These are phyloP conservation scores for Alternaria angustiovoidea DNA, from an alignment of 2,329 filamentous ascomycete species.

Conservation along the genomic window DNA sequence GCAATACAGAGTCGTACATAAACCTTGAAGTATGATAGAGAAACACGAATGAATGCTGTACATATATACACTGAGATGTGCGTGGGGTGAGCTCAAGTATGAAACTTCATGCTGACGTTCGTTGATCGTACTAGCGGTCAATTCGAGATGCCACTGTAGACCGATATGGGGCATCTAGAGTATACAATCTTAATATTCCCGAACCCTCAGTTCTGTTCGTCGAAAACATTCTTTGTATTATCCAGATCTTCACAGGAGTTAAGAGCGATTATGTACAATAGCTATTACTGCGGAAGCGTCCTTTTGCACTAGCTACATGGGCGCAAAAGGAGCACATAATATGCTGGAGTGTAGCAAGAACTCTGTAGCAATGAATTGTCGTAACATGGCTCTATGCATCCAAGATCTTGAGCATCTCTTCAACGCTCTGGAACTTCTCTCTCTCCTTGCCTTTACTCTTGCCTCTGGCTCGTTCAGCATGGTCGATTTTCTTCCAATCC, in stretches of 20 bases:
- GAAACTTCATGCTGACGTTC: background rate
- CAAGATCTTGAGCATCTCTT: conserved; percentile 65
- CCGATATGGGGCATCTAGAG: background rate
- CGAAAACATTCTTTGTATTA: too few relatives aligned
- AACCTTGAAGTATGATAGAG: background rate
- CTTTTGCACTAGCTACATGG: background rate
- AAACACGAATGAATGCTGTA: background rate
- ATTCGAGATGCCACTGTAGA: background rate
- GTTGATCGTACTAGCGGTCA: background rate
- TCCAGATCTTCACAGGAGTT: background rate
- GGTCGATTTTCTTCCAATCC: conserved; percentile 87
- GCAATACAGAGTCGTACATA: background rate
- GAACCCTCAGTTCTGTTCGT: too few relatives aligned
- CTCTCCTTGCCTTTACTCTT: conserved; percentile 74
- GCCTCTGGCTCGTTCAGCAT: conserved; percentile 75
- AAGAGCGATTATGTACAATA: background rate
- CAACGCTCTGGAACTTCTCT: conserved; percentile 68
- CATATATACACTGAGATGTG: background rate
- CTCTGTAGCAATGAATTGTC: background rate
- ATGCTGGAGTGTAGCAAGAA: too few relatives aligned
- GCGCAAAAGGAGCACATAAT: background rate
- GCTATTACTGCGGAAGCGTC: background rate
- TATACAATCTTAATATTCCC: background rate
- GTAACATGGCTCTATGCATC: conserved; percentile 18
- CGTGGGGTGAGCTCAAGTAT: background rate